A percentile compares a stretch with the other conserved stretches of the same genome.
phyloP scores from a whole-genome alignment of 768 basidiomycete genomes.

The Suillus brevipes region DNA sequence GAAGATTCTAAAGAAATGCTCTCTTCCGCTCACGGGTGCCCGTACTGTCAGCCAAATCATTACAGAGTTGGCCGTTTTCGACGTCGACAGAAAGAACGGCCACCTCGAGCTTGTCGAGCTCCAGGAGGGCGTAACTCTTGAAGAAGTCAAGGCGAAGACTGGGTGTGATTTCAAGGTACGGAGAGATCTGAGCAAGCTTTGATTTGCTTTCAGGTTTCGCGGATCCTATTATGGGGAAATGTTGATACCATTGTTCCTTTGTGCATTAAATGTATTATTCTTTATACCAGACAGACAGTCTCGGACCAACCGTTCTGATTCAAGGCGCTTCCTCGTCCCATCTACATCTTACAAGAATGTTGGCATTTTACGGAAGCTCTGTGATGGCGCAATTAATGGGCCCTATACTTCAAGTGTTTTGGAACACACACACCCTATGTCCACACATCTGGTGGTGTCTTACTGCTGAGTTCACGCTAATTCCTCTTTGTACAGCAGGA shows the following conservation, averaged over 20 bases:
- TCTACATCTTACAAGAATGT: neutral
- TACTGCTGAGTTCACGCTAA: neutral
- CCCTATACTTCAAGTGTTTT: neutral
- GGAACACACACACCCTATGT: neutral
- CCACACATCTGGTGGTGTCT: neutral
- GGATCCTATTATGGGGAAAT: slow-evolving; percentile 5
- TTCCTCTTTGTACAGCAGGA: neutral
- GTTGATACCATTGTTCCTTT: neutral
- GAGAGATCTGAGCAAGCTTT: slow-evolving; percentile 50
- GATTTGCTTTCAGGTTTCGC: slow-evolving; percentile 20
- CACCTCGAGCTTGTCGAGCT: slow-evolving; percentile 76
- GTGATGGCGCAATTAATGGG: neutral
- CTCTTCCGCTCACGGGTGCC: slow-evolving; percentile 86
- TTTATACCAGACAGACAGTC: neutral
- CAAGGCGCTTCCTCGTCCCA: neutral
- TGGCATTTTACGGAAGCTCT: neutral
- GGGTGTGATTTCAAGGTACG: slow-evolving; percentile 76
- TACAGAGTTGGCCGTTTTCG: slow-evolving; percentile 90
- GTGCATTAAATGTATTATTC: slow-evolving; percentile 4
- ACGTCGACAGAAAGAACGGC: slow-evolving; percentile 77
- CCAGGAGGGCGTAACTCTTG: slow-evolving; percentile 78
- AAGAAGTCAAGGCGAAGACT: slow-evolving; percentile 86
- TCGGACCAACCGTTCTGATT: neutral
- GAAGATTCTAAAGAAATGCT: slow-evolving; percentile 82
- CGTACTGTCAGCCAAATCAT: slow-evolving; percentile 87